Percentiles rank a stretch among this genome's conserved stretches.
Conservation (phyloP, 2,329 filamentous ascomycete genomes). For the Fusarium piperis region DNA sequence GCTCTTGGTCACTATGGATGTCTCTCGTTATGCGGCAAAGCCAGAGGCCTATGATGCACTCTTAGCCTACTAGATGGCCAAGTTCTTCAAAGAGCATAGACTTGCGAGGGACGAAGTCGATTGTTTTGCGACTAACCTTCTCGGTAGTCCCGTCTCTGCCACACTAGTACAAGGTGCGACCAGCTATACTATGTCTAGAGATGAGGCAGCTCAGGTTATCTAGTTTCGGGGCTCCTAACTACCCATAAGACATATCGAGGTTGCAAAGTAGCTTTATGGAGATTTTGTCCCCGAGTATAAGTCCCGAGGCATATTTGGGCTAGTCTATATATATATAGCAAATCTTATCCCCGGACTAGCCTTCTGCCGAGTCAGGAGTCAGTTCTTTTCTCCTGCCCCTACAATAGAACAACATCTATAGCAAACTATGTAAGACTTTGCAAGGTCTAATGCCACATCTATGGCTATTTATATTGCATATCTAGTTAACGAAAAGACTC, state of each 20-base stretch:
- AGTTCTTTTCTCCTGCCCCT: not conserved
- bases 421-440: constrained; percentile 21
- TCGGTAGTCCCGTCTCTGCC: constrained; percentile 14
- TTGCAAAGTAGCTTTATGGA: constrained; percentile 13
- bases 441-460: constrained; percentile 5
- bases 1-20: constrained; percentile 6
- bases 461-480: not conserved
- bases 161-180: constrained; percentile 29
- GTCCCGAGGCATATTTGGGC: not conserved
- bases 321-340: constrained; percentile 21
- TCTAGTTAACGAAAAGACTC: not conserved
- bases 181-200: constrained; percentile 29
- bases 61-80: constrained; percentile 12
- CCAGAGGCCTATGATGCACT: constrained; percentile 9
- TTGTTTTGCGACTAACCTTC: constrained; percentile 9
- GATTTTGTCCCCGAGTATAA: constrained; percentile 20
- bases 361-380: constrained; percentile 17
- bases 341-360: constrained; percentile 21
- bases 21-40: constrained; percentile 6
- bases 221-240: constrained; percentile 27
- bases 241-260: constrained; percentile 12
- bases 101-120: constrained; percentile 16
- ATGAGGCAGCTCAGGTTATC: constrained; percentile 11
- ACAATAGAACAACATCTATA: constrained; percentile 9
- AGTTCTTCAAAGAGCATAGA: constrained; percentile 10